Base-by-base conservation (phyloP, 768 basidiomycete species). In the Brasilioporus rufonigricans region DNA sequence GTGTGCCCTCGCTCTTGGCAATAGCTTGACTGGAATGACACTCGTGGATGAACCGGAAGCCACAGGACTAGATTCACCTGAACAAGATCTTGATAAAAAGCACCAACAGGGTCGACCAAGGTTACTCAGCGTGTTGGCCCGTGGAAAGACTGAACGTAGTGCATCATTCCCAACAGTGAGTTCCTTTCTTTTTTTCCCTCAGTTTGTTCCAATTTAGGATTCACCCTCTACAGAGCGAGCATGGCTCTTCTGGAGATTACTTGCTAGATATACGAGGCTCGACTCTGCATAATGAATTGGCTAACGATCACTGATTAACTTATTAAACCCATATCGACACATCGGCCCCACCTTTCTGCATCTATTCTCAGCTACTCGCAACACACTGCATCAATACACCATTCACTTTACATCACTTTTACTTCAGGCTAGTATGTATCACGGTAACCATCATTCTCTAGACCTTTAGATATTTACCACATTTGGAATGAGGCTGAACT, bases 41-140 rank as follows among this genome's bases (percentile, higher is more conserved):
- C 52, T 79, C 19, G 73, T 71, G 19, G 67, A 73, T 44, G 81
- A 80, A 60, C 76, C 79, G 1, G 79, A 79, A 55, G 32, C 63
- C 18, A 56, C 72, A n/a, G 65, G 66, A 33, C 23, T 50, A 24
- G 61, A 55, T 44, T 54, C 48, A 48, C 39, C 35, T 33, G 61
- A 61, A 57, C 62, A 48, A n/a, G 55, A 56, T 31, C 35, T 16
- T 35, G 52, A 48, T 44, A 43, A 26, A 26, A 57, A 50, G 45
- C 63, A 60, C 35, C 65, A 58, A 18, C 70, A 66, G 9, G 52
- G 59, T 55, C 67, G 74, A 40, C 63, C 66, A 31, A 63, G 65
- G 48, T 60, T 73, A 31, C 66, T 76, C 39, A 56, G 62, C 47
- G 32, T 71, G 32, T 71, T 71, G 41, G 39, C 31, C 19, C 71